Percentiles rank a stretch among this genome's conserved stretches.
These are phyloP conservation scores for Carex cristatella DNA, from an alignment of 176 grass and related monocot genomes.

Conservation along the genomic window DNA sequence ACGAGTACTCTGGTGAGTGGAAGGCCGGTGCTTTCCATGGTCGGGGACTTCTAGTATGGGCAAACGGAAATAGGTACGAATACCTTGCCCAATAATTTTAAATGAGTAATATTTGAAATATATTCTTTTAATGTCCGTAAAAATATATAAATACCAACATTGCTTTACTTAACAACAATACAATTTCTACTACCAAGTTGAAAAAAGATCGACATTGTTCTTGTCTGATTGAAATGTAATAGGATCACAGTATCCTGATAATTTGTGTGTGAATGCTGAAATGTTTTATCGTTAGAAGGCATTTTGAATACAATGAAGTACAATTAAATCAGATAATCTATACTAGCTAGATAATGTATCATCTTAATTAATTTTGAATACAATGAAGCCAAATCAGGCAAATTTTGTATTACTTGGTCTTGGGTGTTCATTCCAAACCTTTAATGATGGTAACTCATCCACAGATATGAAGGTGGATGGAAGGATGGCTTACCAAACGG, in stretches of 20 bases:
- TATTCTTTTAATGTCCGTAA: neutral
- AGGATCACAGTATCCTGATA: too few species aligned
- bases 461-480: constrained; percentile 67
- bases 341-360: neutral
- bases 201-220: neutral
- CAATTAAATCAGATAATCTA: neutral
- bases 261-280: neutral
- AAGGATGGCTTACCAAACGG: constrained; percentile 64
- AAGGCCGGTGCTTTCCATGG: constrained; percentile 58
- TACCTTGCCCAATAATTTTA: neutral
- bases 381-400: neutral
- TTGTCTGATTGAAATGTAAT: neutral
- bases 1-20: constrained; percentile 78
- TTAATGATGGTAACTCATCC: neutral
- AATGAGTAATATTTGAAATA: neutral
- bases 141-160: neutral
- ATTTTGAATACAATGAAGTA: neutral
- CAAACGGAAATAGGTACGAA: constrained; percentile 45
- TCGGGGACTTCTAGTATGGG: constrained; percentile 51
- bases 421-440: neutral
- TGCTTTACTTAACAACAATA: neutral
- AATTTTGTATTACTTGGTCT: neutral
- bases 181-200: neutral
- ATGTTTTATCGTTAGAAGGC: neutral
- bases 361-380: neutral